Base-by-base conservation (phyloP, 257 asterid species). In the Solanum peruvianum region DNA sequence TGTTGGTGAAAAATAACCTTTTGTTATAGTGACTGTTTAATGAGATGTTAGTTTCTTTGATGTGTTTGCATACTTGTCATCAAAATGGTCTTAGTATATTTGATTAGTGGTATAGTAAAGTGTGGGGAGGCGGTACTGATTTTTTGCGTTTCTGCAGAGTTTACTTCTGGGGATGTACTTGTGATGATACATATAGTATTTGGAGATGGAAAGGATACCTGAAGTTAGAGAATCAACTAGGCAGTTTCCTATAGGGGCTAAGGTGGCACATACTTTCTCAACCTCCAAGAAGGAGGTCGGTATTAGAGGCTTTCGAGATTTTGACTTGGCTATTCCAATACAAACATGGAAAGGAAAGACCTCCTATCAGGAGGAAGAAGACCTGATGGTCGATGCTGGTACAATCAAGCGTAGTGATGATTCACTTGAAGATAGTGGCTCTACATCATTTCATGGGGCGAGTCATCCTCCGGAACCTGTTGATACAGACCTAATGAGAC, bases 401-500 rank as follows among this genome's bases (percentile, higher is more conserved):
- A 90, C 93, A 1, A 82, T 90, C 39, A 90, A 86, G 82, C 75
- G 89, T 29, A 89, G 92, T 35, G 90, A 84, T 35, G 94, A 93
- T 89, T 93, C 94, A 23, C 86, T 90, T 37, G 98, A 93, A 87
- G 97, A 95, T 47, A 37, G 70, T 78, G 94, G 94, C 72, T 90
- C 96, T 45, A 91, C 94, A 84, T 93, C 98, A 8, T 96, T 96
- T 89, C 95, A 92, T 86, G 98, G 98, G 80, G 98, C 87, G 84
- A 94, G 95, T 84, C 98, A 94, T 78, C 98, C 98, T 27, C 93
- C 94, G 9, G 98, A 94, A 86, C 98, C 98, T 4, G 88, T 92
- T 44, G 98, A 94, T 75, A 71, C 86, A 3, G 95, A 94, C 89
- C 89, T 92, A 23, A 93, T 95, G 97, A 94, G 93, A 87, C 98